A percentile compares a stretch with the other conserved stretches of the same genome.
phyloP scores from a whole-genome alignment of 768 basidiomycete species.

The Kwoniella sp. region DNA sequence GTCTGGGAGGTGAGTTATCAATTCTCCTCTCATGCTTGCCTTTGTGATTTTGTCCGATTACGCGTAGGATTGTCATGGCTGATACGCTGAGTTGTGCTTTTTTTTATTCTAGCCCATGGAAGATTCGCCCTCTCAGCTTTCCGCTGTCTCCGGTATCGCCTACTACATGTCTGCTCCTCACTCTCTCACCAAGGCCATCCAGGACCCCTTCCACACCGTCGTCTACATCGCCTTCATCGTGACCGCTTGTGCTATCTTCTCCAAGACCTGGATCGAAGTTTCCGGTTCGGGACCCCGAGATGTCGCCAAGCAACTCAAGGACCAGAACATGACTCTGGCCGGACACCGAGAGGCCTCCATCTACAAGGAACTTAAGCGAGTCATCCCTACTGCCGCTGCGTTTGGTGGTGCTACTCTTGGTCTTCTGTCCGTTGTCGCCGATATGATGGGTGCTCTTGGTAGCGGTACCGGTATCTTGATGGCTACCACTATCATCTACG shows the following conservation, averaged over 20 bases:
- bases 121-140: conserved; percentile 81
- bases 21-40: no score
- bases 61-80: no score
- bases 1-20: conserved; percentile 99
- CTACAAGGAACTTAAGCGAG: conserved; percentile 98
- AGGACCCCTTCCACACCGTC: conserved; percentile 90
- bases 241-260: conserved; percentile 92
- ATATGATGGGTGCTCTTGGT: conserved; percentile 93
- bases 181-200: conserved; percentile 78
- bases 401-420: conserved; percentile 98
- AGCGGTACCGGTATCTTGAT: conserved; percentile 83
- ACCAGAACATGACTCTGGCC: conserved; percentile 85
- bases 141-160: conserved; percentile 83
- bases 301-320: conserved; percentile 96
- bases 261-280: conserved; percentile 99
- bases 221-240: conserved; percentile 92
- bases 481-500: conserved; percentile 97
- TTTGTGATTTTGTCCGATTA: no score
- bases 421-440: conserved; percentile 83
- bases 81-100: no score
- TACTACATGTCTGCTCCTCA: conserved; percentile 99
- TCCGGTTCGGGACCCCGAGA: conserved; percentile 94
- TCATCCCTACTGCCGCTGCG: conserved; percentile 96
- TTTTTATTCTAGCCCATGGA: conserved; percentile 94
- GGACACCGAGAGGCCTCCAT: conserved; percentile 94